Conservation (phyloP, 23 red algal genomes). For the Agarophyton chilense region DNA sequence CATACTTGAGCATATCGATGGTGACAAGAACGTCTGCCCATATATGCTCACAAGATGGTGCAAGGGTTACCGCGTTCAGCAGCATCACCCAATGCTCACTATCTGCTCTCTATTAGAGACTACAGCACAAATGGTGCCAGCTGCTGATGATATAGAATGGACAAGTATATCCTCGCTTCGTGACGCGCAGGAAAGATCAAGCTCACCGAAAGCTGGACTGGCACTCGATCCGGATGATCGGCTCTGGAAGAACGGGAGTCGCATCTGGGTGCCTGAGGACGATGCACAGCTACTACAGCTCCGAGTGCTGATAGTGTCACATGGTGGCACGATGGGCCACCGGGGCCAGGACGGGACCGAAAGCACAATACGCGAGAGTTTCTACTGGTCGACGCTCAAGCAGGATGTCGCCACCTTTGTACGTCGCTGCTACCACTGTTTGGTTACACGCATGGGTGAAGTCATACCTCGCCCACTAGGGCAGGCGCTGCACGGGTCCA, state of each 20-base stretch:
- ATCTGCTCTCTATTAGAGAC: background rate
- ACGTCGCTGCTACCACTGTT: background rate
- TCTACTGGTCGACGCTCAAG: background rate
- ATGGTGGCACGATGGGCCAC: constrained; percentile 28
- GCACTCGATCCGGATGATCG: too few relatives aligned
- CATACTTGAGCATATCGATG: constrained; percentile 30
- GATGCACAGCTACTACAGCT: constrained; percentile 15
- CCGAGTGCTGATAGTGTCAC: background rate
- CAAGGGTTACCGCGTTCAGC: background rate
- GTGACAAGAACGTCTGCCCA: constrained; percentile 1
- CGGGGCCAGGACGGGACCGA: constrained; percentile 28
- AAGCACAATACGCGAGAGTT: background rate
- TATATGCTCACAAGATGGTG: constrained; percentile 45
- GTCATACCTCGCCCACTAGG: constrained; percentile 23
- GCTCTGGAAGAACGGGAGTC: background rate
- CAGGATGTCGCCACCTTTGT: constrained; percentile 27
- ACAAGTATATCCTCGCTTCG: background rate
- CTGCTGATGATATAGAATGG: background rate
- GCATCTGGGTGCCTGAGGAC: constrained; percentile 16
- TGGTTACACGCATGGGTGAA: background rate
- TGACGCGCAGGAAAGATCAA: background rate
- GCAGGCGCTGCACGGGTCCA: constrained; percentile 10
- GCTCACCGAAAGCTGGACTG: too few relatives aligned
- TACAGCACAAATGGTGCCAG: background rate
- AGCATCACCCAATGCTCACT: background rate